These are phyloP conservation scores for Ophiostoma pallidulum DNA, from an alignment of 2,329 filamentous ascomycete genomes.

Conservation along the genomic window DNA sequence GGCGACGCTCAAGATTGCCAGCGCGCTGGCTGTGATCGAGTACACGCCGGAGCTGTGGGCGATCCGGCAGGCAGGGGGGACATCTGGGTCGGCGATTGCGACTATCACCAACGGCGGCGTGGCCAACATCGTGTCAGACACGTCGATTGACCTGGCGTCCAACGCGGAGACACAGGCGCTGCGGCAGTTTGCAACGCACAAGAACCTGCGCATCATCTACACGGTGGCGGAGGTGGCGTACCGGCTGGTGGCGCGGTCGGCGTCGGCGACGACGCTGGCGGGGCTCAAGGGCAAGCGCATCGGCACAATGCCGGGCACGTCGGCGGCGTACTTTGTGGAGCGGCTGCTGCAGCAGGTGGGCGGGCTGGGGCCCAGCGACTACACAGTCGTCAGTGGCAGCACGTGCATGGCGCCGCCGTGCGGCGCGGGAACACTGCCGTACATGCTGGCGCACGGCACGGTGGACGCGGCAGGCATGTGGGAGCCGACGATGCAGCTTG, in stretches of 20 bases:
- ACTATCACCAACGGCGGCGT: slow-evolving; percentile 25
- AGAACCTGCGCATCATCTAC: slow-evolving; percentile 24
- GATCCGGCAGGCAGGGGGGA: slow-evolving; percentile 17
- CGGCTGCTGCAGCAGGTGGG: slow-evolving; percentile 22
- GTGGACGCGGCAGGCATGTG: slow-evolving; percentile 27
- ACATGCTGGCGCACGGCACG: slow-evolving; percentile 19
- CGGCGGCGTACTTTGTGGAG: slow-evolving; percentile 26
- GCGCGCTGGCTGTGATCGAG: slow-evolving; percentile 13
- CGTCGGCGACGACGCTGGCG: slow-evolving; percentile 17
- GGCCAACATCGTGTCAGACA: slow-evolving; percentile 20
- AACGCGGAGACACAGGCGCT: slow-evolving; percentile 29
- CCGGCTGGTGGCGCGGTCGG: slow-evolving; percentile 24
- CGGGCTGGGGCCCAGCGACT: slow-evolving; percentile 20
- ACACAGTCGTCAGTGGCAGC: slow-evolving; percentile 21
- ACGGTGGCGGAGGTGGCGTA: slow-evolving; percentile 26
- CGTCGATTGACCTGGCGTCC: slow-evolving; percentile 23
- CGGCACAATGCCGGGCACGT: slow-evolving; percentile 24
- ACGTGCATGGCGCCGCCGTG: slow-evolving; percentile 24
- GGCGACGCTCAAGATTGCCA: slow-evolving; percentile 12
- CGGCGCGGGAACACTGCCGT: slow-evolving; percentile 22
- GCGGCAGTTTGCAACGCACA: slow-evolving; percentile 23
- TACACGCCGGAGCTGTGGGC: slow-evolving; percentile 18
- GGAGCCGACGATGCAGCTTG: slow-evolving; percentile 27
- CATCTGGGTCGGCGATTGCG: neutral
- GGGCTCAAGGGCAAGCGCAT: slow-evolving; percentile 26